phyloP scores from a whole-genome alignment of 805 yeast genomes.

The Dipodascopsis uninucleata region DNA sequence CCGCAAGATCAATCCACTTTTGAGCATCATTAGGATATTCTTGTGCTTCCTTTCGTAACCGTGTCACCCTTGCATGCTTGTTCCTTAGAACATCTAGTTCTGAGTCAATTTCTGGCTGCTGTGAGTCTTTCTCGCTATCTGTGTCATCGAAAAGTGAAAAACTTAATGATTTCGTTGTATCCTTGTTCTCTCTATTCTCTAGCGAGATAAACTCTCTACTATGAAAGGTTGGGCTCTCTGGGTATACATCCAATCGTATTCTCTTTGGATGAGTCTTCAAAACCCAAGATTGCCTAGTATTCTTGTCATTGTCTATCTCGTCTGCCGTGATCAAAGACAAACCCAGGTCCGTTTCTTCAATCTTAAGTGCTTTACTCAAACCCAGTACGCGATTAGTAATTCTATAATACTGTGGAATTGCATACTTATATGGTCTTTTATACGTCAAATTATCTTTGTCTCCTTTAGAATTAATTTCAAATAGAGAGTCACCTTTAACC shows the following conservation, averaged over 20 bases:
- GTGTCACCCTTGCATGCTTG: neutral
- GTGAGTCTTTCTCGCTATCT: neutral
- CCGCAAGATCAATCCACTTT: slow-evolving; percentile 15
- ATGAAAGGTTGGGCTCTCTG: neutral
- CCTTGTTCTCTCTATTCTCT: neutral
- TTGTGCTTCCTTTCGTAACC: slow-evolving; percentile 12
- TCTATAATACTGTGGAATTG: slow-evolving; percentile 11
- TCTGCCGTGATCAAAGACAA: neutral
- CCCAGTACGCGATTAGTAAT: slow-evolving; percentile 19
- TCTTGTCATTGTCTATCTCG: neutral
- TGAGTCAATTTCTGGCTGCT: slow-evolving; percentile 6
- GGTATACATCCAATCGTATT: neutral
- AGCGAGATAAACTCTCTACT: neutral
- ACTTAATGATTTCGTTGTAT: neutral
- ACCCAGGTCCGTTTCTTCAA: neutral
- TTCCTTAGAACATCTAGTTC: slow-evolving; percentile 3
- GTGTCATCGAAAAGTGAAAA: neutral
- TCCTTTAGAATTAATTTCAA: slow-evolving; percentile 5
- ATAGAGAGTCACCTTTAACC: too few species aligned
- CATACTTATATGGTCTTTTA: slow-evolving; percentile 11
- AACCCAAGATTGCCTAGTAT: slow-evolving; percentile 2
- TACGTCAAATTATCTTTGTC: slow-evolving; percentile 9
- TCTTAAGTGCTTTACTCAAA: slow-evolving; percentile 3
- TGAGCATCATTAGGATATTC: slow-evolving; percentile 6
- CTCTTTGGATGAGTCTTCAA: neutral